Evolutionary conservation across 176 grass and related monocot genomes (phyloP).

Genomic region (Metroxylon sagu): DNA sequence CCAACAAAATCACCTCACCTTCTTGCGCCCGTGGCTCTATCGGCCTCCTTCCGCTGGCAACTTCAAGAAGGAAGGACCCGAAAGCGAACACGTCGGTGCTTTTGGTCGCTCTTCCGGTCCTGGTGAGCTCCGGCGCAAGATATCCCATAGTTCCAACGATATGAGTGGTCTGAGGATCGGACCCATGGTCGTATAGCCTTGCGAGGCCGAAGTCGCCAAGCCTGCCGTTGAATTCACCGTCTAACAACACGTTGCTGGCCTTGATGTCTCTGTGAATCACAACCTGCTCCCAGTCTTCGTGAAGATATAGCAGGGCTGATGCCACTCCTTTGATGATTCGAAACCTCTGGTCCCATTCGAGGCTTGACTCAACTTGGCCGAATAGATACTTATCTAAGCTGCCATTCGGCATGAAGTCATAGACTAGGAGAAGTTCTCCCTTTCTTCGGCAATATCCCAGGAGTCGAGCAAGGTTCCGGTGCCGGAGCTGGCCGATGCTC

Average conservation of each 20-base stretch:
- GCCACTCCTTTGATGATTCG: slow-evolving; percentile 20
- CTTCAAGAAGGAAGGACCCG: slow-evolving; percentile 15
- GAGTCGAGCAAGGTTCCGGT: no score
- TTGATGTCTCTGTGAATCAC: slow-evolving; percentile 19
- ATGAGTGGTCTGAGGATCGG: slow-evolving; percentile 1
- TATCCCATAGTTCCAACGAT: slow-evolving; percentile 10
- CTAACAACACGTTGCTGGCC: slow-evolving; percentile 4
- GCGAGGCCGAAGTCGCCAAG: slow-evolving; percentile 13
- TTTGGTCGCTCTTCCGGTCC: slow-evolving; percentile 18
- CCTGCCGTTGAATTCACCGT: neutral
- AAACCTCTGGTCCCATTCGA: slow-evolving; percentile 23
- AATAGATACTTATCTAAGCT: slow-evolving; percentile 35
- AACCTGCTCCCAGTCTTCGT: slow-evolving; percentile 30
- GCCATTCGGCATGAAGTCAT: neutral
- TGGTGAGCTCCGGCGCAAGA: neutral
- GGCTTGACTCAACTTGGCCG: neutral
- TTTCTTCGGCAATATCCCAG: no score
- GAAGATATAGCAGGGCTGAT: slow-evolving; percentile 25
- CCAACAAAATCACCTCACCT: neutral
- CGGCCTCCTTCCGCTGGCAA: slow-evolving; percentile 8
- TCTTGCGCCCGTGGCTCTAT: neutral
- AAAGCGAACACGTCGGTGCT: slow-evolving; percentile 14
- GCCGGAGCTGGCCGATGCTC: neutral
- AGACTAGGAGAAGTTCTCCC: no score
- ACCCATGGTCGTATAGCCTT: slow-evolving; percentile 10